Evolutionary conservation across 495 filamentous ascomycete genomes (phyloP).

Genomic region (Staphylotrichum longicolle): DNA sequence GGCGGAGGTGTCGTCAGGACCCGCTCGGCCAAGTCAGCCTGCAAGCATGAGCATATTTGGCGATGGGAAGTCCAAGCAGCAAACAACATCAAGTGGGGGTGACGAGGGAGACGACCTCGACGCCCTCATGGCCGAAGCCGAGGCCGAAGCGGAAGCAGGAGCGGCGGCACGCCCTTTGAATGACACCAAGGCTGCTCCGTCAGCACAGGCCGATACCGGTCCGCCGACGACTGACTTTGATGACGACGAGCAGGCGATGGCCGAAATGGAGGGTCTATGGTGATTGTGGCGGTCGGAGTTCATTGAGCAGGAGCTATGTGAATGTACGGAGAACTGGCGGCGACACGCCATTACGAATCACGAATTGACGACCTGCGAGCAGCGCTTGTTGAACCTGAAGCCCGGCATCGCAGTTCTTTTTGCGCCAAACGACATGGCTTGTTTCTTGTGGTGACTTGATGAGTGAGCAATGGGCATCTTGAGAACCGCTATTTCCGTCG

Average conservation of each 20-base stretch:
- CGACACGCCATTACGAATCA: not conserved
- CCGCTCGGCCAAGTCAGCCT: conserved; percentile 1
- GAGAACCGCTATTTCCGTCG: not conserved
- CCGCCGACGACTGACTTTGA: conserved; percentile 32
- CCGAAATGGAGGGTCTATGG: conserved; percentile 62
- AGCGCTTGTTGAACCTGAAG: not conserved
- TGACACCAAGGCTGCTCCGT: not conserved
- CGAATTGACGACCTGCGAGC: not conserved
- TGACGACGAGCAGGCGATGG: conserved; percentile 68
- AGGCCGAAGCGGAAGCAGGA: conserved; percentile 15
- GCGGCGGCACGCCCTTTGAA: not conserved
- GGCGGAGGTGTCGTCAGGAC: conserved; percentile 7
- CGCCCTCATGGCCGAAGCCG: conserved; percentile 47
- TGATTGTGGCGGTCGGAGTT: conserved; percentile 29
- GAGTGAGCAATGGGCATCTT: not conserved
- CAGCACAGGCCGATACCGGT: not conserved
- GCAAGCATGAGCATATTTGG: conserved; percentile 23
- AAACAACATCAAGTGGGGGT: not conserved
- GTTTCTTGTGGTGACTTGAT: not conserved
- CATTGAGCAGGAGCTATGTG: not conserved
- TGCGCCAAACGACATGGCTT: no score
- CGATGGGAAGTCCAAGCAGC: conserved; percentile 20
- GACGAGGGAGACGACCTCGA: conserved; percentile 40
- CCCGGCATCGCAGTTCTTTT: no score
- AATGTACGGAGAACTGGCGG: not conserved